Evolutionary conservation across 75 land plant species (phyloP).

Genomic region (Picea glauca): DNA sequence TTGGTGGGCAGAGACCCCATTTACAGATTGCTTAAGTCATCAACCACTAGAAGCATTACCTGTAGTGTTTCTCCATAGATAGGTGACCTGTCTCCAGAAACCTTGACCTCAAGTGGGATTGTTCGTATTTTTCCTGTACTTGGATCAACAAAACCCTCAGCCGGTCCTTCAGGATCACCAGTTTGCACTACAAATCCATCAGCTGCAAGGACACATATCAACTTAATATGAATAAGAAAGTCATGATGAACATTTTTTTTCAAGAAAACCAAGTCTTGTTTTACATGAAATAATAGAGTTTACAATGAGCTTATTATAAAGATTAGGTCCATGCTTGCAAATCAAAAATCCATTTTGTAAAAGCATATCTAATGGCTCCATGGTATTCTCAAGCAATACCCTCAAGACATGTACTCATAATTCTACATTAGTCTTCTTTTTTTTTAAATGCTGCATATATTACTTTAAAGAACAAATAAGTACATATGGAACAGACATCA

Average conservation of each 20-base stretch:
- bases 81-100: conserved; percentile 82
- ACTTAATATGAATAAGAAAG: too few relatives aligned
- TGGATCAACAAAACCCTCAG: conserved; percentile 98
- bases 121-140: conserved; percentile 82
- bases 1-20: not conserved
- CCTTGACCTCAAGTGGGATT: conserved; percentile 94
- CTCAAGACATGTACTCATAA: not conserved
- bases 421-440: not conserved
- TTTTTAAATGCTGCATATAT: too few relatives aligned
- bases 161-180: conserved; percentile 97
- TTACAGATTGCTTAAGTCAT: not conserved
- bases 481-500: too few relatives aligned
- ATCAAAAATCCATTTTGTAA: not conserved
- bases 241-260: too few relatives aligned
- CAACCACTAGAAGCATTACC: conserved; percentile 34
- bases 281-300: not conserved
- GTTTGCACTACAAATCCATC: conserved; percentile 99
- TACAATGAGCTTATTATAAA: not conserved
- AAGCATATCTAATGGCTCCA: not conserved
- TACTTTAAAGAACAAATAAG: too few relatives aligned
- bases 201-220: conserved; percentile 54
- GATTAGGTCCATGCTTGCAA: not conserved
- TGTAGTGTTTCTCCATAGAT: conserved; percentile 90
- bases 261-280: too few relatives aligned
- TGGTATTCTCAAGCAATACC: conserved; percentile 1